Evolutionary conservation across 768 basidiomycete genomes (phyloP), one percentile per base, ranked within the genome.

Genomic region (Lentinula boryana): DNA sequence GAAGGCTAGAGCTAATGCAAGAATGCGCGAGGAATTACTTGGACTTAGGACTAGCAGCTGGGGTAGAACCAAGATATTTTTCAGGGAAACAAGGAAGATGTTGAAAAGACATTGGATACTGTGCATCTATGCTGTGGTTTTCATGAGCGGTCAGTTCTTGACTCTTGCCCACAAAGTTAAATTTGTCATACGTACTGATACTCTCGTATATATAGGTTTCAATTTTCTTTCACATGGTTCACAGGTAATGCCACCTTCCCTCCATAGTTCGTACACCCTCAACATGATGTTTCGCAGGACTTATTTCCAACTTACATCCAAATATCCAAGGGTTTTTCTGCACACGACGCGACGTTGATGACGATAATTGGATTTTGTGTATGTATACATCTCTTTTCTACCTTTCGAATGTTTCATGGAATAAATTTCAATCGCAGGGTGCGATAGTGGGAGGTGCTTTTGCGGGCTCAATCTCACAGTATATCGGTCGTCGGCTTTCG

Each of bases 351-450:
- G 1, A 88, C 88, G 3, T 77, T 80, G 46, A 88, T 91, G 0
- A 93, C 91, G 9, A 93, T 95, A 68, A 89, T 93, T 63, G 87
- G 89, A 49, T 88, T 84, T 68, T 85, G 83, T 67, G 80, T 81
- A 64, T 55, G 79, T 48, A 5, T 50, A 63, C 52, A 78, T 75
- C 3, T 32, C 27, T 60, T 4, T 46, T 27, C 49, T 38, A 7
- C 13, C 9, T 13, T 5, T 10, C 21, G 9, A 55, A 8, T 18
- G 21, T 9, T 16, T 9, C 15, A 36, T 31, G 10, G 15, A 16
- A 15, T 38, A n/a, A 41, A 13, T 12, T 6, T 32, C 31, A 7
- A 38, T 27, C 1, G 4, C 15, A 57, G 56, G 56, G 56, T 18
- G 65, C 35, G 23, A 38, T 58, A 62, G 78, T 78, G 8, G 81